Evolutionary conservation across 192 early-diverging fungal genomes (phyloP), one percentile per base, ranked within the genome.

Genomic region (Coemansia sp.): DNA sequence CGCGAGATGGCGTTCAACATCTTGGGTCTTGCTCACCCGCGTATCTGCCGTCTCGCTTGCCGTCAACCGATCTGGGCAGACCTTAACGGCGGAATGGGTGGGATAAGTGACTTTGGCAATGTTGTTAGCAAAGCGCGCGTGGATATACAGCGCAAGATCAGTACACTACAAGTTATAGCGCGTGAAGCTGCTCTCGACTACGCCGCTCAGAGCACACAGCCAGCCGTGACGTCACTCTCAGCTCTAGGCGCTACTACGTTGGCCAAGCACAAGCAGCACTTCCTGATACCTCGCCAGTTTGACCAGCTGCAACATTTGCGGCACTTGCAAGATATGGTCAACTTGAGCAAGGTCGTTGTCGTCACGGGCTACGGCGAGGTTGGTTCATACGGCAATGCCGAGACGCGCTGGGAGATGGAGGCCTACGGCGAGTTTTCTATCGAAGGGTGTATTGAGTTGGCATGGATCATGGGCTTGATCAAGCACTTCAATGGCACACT

Each of bases 371-470:
- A 94, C 77, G 90, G 90, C 75, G 95, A 97, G 73, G 94, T 97
- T 19, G 88, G 93, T 7, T 94, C 95, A 10, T 94, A 89, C 77
- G 95, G 95, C 83, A 90, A 93, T 61, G 84, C 90, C 12, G 87
- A 94, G 67, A 97, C 95, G 53, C 92, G 95, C 70, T 97, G 95
- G 95, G 95, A 97, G 77, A 94, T 97, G 87, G 95, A 97, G 80
- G 88, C 93, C 55, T 83, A 87, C 62, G 94, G 93, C 69, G 63
- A 75, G 42, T 67, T 75, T 2, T 46, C 73, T 0, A 39, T 55
- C 36, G 73, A 75, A 14, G 67, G 95, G 23, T 94, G 93, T 72
- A 94, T 97, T 73, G 95, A 97, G 84, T 90, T 97, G 90, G 93
- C 94, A 4, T 95, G 95, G 93, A 94, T 97, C 80, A 95, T 97